These are phyloP conservation scores for Volvariella volvacea DNA, from an alignment of 1,284 basidiomycete genomes.

Conservation along the genomic window DNA sequence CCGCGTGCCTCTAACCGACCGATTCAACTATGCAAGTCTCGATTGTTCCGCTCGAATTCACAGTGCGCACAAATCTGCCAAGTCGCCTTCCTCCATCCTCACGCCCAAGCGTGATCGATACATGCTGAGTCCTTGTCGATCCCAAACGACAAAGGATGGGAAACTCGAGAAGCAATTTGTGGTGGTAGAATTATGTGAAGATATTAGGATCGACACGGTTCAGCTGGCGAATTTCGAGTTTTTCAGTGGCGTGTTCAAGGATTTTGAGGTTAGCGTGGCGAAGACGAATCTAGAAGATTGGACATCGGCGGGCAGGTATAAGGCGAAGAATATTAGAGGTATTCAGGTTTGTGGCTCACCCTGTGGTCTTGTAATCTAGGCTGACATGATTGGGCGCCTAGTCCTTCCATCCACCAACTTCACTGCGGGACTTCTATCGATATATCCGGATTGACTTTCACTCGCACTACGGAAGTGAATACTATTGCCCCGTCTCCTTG, in stretches of 20 bases:
- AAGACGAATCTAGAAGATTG: slow-evolving; percentile 69
- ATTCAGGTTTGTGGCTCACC: slow-evolving; percentile 63
- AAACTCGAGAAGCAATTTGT: slow-evolving; percentile 67
- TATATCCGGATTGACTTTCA: slow-evolving; percentile 94
- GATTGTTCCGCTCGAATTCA: slow-evolving; percentile 95
- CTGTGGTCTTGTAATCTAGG: neutral
- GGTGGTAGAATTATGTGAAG: slow-evolving; percentile 95
- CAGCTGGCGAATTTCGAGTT: slow-evolving; percentile 98
- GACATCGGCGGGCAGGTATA: slow-evolving; percentile 70
- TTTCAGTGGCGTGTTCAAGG: slow-evolving; percentile 95
- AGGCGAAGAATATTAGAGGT: slow-evolving; percentile 87
- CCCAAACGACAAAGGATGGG: slow-evolving; percentile 22
- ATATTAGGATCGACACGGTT: slow-evolving; percentile 93
- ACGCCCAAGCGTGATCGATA: slow-evolving; percentile 91
- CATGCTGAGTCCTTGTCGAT: slow-evolving; percentile 88
- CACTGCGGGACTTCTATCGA: slow-evolving; percentile 78
- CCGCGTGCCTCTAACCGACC: slow-evolving; percentile 61
- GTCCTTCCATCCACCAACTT: slow-evolving; percentile 73
- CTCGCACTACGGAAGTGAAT: slow-evolving; percentile 92
- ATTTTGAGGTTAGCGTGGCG: slow-evolving; percentile 82
- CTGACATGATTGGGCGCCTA: slow-evolving; percentile 20
- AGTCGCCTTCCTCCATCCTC: slow-evolving; percentile 80
- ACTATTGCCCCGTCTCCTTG: slow-evolving; percentile 92
- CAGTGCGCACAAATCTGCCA: slow-evolving; percentile 74
- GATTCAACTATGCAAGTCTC: slow-evolving; percentile 91